Evolutionary conservation across 208 protist species (phyloP).

Genomic region (Vickermania spadyakhi): DNA sequence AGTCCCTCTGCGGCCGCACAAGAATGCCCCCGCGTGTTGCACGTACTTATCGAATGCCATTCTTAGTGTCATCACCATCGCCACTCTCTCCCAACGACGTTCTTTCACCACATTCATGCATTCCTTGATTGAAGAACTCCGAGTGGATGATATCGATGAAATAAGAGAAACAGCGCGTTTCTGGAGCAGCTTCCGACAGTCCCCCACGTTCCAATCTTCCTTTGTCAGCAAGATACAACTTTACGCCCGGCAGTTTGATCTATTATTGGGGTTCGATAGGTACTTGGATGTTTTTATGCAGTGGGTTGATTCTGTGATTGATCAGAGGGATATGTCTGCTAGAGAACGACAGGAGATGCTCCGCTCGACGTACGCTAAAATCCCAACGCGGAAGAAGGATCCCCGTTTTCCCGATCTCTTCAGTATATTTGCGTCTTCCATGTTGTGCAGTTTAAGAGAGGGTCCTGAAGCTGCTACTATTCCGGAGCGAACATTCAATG

Average conservation of each 20-base stretch:
- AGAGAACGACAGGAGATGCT: neutral
- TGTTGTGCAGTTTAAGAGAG: neutral
- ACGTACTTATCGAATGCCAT: neutral
- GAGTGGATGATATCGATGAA: neutral
- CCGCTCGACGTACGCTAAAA: neutral
- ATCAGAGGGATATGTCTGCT: neutral
- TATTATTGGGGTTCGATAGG: neutral
- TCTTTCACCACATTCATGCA: slow-evolving; percentile 5
- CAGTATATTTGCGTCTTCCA: neutral
- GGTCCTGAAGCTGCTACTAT: neutral
- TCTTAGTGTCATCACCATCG: neutral
- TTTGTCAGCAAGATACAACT: neutral
- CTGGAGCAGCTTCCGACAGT: neutral
- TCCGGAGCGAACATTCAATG: neutral
- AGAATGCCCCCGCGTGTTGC: neutral
- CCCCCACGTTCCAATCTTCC: neutral
- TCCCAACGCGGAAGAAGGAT: neutral
- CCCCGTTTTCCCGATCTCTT: neutral
- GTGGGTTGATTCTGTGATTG: neutral
- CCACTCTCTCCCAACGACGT: slow-evolving; percentile 4
- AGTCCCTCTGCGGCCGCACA: slow-evolving; percentile 3
- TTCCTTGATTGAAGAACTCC: neutral
- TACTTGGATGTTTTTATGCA: neutral
- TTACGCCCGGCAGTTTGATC: neutral
- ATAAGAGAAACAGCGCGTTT: neutral